Evolutionary conservation across 1,284 basidiomycete species (phyloP).

Genomic region (Papiliotrema nemorosa): DNA sequence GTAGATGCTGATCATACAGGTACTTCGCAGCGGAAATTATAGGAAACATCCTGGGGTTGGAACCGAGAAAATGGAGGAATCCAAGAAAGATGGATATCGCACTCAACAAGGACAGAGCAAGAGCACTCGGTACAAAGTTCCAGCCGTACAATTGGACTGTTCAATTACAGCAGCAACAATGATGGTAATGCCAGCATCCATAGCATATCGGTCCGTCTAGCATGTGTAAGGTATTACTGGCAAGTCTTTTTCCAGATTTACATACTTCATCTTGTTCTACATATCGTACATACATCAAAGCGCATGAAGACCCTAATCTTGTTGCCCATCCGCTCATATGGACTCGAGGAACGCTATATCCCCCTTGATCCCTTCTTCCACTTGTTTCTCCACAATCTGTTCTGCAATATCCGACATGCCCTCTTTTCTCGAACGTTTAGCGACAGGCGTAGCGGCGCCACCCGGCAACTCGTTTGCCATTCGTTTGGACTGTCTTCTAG

Average conservation of each 20-base stretch:
- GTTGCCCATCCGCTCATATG: too few species aligned
- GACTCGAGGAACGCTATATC: constrained; percentile 15
- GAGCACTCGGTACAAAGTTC: constrained; percentile 49
- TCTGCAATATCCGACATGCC: neutral
- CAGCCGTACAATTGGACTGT: constrained; percentile 50
- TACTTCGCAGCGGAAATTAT: constrained; percentile 96
- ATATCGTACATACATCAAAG: too few species aligned
- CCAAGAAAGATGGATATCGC: constrained; percentile 70
- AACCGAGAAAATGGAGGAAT: constrained; percentile 79
- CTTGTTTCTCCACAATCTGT: constrained; percentile 5
- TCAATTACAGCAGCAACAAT: constrained; percentile 16
- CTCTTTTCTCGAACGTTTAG: constrained; percentile 19
- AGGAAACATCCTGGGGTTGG: constrained; percentile 82
- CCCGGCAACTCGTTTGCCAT: constrained; percentile 32
- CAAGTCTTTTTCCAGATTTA: too few species aligned
- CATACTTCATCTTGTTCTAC: too few species aligned
- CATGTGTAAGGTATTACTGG: too few species aligned
- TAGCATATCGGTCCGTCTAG: too few species aligned
- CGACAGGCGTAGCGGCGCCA: constrained; percentile 40
- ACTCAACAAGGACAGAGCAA: constrained; percentile 66
- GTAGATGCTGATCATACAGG: constrained; percentile 49
- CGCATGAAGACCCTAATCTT: too few species aligned
- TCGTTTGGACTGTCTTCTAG: constrained; percentile 37
- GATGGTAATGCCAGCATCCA: too few species aligned
- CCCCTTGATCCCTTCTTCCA: constrained; percentile 12